Base-by-base conservation (phyloP, 2,329 filamentous ascomycete genomes). In the Penicillium corylophilum region DNA sequence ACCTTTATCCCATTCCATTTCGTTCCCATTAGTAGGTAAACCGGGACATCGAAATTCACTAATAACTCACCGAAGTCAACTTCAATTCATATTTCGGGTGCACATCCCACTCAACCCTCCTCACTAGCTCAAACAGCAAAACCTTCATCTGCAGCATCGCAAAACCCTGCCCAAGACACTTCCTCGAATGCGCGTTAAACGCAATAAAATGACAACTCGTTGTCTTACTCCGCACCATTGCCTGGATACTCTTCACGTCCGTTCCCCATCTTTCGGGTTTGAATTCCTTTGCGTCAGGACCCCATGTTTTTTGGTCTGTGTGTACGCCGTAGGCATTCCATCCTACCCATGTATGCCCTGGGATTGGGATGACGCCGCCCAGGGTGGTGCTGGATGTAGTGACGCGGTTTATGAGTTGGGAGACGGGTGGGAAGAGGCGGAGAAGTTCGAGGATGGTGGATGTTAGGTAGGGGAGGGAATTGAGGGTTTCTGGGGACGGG, bases 351-450 rank as follows among this genome's bases (percentile, higher is more conserved):
- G 71, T 75, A 4, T 68, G 70, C 40, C 56, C 55, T 1, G 71
- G 70, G 13, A 75, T 64, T 2, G 60, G 48, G n/a, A 75, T 57
- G 5, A 56, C 44, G 1, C 56, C 56, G 5, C 62, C 64, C 2
- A 68, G 56, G 22, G 63, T 53, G 12, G 68, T 64, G 0, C 70
- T 60, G 2, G 58, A 54, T 2, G 55, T 45, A 0, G 70, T 71
- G 4, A 71, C 70, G 5, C 77, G 71, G 48, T 80, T 80, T 56
- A 80, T 74, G 38, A 81, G 67, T 51, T 80, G 77, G 0, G 70
- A 73, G 45, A 81, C 74, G 7, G 78, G 77, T 0, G 78, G 78
- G 50, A 75, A 78, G 41, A 81, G 67, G 2, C 78, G 75, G 12
- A 80, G 69, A 20, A 69, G 64, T 46, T 81, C 78, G 54, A 76